Base-by-base conservation (phyloP, 2,329 filamentous ascomycete genomes). In the Neocatenulostroma microsporum region DNA sequence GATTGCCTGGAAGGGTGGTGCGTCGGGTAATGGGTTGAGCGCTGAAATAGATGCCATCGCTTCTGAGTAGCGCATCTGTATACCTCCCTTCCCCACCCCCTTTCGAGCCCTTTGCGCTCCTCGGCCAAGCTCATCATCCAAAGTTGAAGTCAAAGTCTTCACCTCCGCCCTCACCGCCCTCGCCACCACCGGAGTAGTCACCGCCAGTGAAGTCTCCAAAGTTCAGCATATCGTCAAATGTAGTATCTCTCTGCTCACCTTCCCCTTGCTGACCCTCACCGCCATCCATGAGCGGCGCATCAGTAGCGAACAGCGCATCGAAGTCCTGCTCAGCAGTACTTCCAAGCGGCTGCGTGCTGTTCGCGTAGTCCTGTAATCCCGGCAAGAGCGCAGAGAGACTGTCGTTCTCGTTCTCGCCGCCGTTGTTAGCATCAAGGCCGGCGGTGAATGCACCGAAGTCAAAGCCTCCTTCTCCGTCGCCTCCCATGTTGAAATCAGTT, bases 331-430 rank as follows among this genome's bases (percentile, higher is more conserved):
- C 48, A 10, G 37, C 39, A 8, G 26, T 34, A 5, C 40, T 39
- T 23, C 47, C 39, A 13, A n/a, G 21, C 11, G 41, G 41, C 20
- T 35, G 29, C 21, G 45, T 50, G n/a, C n/a, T n/a, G 25, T 62
- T 64, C 13, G 63, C 58, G 46, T 62, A 64, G 47, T 62, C 55
- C 41, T 67, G 55, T 35, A 68, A 48, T 37, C 66, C 57, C 24
- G 66, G 54, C 5, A 63, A 48, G 6, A 67, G 52, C 2, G 61
- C 56, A 8, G 53, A 54, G 19, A 64, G 55, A 41, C 50, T 48
- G 41, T 53, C 45, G 33, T 55, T 52, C 29, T 55, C 48, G 26
- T 46, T 49, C 18, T 47, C 49, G 20, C 37, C 36, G 18, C 33
- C 36, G 27, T 31, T 25, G 28, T 21, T 34, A 15, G 41, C 41